Base-by-base conservation (phyloP, 1,139 yeast species). In the Blastobotrys elegans region DNA sequence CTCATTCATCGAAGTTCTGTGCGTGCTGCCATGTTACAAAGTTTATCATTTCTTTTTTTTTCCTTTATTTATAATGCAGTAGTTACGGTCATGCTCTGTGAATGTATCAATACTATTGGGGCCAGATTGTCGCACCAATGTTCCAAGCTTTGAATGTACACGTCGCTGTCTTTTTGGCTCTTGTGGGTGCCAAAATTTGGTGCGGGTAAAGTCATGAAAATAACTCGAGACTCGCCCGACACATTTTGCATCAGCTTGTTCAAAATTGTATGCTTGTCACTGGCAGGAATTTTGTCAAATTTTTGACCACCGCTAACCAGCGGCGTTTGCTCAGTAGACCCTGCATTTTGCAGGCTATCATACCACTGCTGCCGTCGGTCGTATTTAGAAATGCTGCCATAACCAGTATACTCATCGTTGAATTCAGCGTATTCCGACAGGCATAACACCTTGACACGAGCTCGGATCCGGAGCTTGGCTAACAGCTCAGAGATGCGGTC, bases 1-100 rank as follows among this genome's bases (percentile, higher is more conserved):
- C 6, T 4, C 4, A 30, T 30, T 14, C 14, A 3, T 4, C 14
- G 4, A 4, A 34, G 6, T 11, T 11, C 37, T 34, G 16, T 34
- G 11, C 36, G 7, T 7, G 7, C n/a, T n/a, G n/a, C n/a, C n/a
- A n/a, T n/a, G n/a, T n/a, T n/a, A n/a, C n/a, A n/a, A n/a, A n/a
- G n/a, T n/a, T n/a, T n/a, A n/a, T n/a, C n/a, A n/a, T n/a, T n/a
- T n/a, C n/a, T n/a, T n/a, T n/a, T n/a, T n/a, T n/a, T n/a, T n/a
- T n/a, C n/a, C n/a, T n/a, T n/a, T 11, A 35, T 39, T 34, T 46
- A 86, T 53, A 86, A 70, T 20, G 95, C 89, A 11, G 97, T 90
- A 0, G 98, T 92, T 1, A 92, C 97, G 0, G 98, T 92, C 71
- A 90, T 88, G 0, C 96, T 84, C 66, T 89, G 95, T 0, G 97